Base-by-base conservation (phyloP, 345 rosid species). In the Salix suchowensis region DNA sequence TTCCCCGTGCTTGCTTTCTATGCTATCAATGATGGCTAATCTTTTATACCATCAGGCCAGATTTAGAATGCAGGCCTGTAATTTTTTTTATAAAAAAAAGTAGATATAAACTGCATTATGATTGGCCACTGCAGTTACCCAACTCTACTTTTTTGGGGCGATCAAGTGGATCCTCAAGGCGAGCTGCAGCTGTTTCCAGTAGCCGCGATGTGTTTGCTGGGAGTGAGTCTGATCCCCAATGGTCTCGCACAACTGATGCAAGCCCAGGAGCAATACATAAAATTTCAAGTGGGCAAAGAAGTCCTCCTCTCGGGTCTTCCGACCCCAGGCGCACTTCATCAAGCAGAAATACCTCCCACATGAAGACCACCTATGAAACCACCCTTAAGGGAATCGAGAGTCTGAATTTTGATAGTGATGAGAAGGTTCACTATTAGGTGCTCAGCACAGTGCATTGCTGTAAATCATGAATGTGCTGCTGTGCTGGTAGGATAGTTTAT, bases 381-480 rank as follows among this genome's bases (percentile, higher is more conserved):
- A 81, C 93, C 48, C 82, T 92, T 1, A 90, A 86, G 82, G 97
- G 93, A 77, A 87, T 92, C 0, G 93, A 90, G 80, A 71, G 82
- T 67, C 88, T 92, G 77, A 89, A 84, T 77, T 86, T 92, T 58
- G 92, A 87, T 65, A 54, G 74, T 67, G 89, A 88, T 19, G 91
- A 88, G 72, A 84, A 81, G 78, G 87, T 81, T 80, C 88, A 83
- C 50, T 85, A 81, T 71, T 88, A 82, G 84, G 81, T 23, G 65
- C 69, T 67, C 40, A n/a, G 48, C 64, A 1, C 72, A 15, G 65
- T 12, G 67, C 74, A 50, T 37, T 79, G 86, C 74, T 83, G 87
- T 81, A 82, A 80, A 80, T 85, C 88, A 37, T 67, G 84, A 79
- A 82, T 50, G 73, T 77, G 46, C 72, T 36, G 77, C 72, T 77